phyloP scores from a whole-genome alignment of 2,329 filamentous ascomycete genomes.

The Colletotrichum zoysiae region DNA sequence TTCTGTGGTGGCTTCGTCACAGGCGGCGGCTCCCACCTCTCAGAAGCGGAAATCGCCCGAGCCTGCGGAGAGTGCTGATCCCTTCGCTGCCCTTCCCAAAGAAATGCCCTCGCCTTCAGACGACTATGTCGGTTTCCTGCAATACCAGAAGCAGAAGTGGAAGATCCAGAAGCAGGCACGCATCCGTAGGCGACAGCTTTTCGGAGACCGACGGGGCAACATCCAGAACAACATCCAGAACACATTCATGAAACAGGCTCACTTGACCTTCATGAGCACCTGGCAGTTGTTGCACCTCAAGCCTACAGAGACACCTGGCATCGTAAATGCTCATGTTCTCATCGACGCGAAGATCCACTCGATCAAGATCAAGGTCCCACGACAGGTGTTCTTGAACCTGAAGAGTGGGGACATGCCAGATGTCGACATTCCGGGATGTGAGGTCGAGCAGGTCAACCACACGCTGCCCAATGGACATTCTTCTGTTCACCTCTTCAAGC shows the following conservation, averaged over 20 bases:
- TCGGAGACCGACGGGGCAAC: conserved; percentile 83
- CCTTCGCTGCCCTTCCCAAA: conserved; percentile 84
- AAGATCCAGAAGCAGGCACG: conserved; percentile 95
- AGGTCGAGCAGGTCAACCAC: conserved; percentile 92
- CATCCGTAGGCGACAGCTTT: conserved; percentile 86
- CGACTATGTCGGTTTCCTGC: conserved; percentile 88
- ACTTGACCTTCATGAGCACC: conserved; percentile 88
- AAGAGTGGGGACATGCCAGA: conserved; percentile 89
- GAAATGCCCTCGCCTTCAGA: conserved; percentile 87
- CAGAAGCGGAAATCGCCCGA: conserved; percentile 83
- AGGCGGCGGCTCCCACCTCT: conserved; percentile 61
- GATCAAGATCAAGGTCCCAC: conserved; percentile 88
- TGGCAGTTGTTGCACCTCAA: conserved; percentile 95
- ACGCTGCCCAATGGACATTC: conserved; percentile 95
- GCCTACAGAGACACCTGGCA: conserved; percentile 84
- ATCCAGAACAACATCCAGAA: conserved; percentile 74
- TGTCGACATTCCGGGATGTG: conserved; percentile 86
- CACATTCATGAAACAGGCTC: conserved; percentile 90
- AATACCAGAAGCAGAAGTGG: conserved; percentile 99
- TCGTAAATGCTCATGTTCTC: conserved; percentile 89
- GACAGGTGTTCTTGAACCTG: conserved; percentile 91
- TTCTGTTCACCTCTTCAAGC: conserved; percentile 93
- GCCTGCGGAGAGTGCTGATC: conserved; percentile 76
- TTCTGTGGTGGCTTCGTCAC: conserved; percentile 65
- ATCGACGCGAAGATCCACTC: conserved; percentile 94